phyloP scores from a whole-genome alignment of 768 basidiomycete genomes.

The Filobasidium wieringae region DNA sequence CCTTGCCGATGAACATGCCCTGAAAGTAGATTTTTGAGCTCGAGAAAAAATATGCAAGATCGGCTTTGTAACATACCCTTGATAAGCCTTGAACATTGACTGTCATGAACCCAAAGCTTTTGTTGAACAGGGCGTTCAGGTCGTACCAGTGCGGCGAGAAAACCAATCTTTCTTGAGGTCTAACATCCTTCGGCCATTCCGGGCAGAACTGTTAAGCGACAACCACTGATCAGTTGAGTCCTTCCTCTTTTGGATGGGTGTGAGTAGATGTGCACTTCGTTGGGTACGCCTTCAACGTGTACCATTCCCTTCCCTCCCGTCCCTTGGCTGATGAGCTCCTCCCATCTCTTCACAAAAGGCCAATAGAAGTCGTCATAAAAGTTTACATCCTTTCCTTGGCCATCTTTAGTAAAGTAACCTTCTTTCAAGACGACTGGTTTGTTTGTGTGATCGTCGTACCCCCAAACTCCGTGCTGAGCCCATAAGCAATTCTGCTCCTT shows the following conservation, averaged over 20 bases:
- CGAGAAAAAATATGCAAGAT: neutral
- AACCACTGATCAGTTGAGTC: neutral
- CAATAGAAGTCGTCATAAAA: conserved; percentile 37
- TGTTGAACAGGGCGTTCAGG: conserved; percentile 71
- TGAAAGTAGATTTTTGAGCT: conserved; percentile 29
- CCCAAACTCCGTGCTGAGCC: conserved; percentile 91
- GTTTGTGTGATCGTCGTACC: conserved; percentile 58
- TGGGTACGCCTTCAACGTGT: conserved; percentile 76
- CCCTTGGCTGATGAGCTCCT: conserved; percentile 15
- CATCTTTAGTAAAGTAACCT: conserved; percentile 64
- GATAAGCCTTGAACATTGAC: conserved; percentile 90
- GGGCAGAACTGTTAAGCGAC: conserved; percentile 52
- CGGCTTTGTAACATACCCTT: conserved; percentile 47
- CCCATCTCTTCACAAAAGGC: conserved; percentile 36
- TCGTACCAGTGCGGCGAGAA: conserved; percentile 83
- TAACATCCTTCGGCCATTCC: conserved; percentile 58
- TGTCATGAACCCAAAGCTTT: conserved; percentile 69
- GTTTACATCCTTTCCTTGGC: conserved; percentile 45
- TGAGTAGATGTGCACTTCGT: conserved; percentile 52
- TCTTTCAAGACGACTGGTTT: conserved; percentile 66
- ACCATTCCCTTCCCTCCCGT: conserved; percentile 21
- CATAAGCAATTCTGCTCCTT: conserved; percentile 51
- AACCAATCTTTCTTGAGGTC: conserved; percentile 50
- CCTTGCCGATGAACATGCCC: conserved; percentile 72
- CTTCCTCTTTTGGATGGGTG: neutral